Evolutionary conservation across 257 asterid species (phyloP).

Genomic region (Verbascum thapsus): DNA sequence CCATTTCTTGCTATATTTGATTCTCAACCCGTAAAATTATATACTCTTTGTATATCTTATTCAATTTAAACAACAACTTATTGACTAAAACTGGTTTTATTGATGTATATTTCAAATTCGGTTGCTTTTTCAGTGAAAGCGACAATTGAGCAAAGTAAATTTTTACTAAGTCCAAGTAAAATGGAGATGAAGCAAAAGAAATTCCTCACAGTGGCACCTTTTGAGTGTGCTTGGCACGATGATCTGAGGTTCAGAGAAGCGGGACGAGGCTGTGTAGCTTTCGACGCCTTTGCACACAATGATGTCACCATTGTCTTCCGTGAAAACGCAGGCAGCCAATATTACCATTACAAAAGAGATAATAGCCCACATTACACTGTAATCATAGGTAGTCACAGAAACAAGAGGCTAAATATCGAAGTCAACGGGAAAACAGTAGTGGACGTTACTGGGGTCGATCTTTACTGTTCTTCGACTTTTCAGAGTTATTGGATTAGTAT

Average conservation of each 20-base stretch:
- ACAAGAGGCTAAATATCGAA: slow-evolving; percentile 77
- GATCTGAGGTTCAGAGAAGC: slow-evolving; percentile 87
- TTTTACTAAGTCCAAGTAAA: slow-evolving; percentile 19
- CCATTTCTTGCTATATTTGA: slow-evolving; percentile 25
- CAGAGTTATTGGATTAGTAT: slow-evolving; percentile 97
- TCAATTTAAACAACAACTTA: slow-evolving; percentile 15
- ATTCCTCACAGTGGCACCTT: slow-evolving; percentile 91
- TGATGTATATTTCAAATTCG: slow-evolving; percentile 18
- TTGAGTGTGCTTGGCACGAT: slow-evolving; percentile 93
- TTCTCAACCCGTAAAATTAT: neutral
- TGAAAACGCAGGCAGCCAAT: slow-evolving; percentile 92
- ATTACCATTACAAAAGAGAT: slow-evolving; percentile 94
- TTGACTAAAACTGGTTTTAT: neutral
- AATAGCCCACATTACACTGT: slow-evolving; percentile 93
- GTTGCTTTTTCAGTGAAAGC: slow-evolving; percentile 32
- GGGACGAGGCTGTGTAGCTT: slow-evolving; percentile 95
- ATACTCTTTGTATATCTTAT: slow-evolving; percentile 8
- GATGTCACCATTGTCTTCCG: slow-evolving; percentile 93
- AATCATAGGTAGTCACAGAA: slow-evolving; percentile 94
- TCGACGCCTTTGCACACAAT: slow-evolving; percentile 95
- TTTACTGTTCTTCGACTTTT: slow-evolving; percentile 79
- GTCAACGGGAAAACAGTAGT: slow-evolving; percentile 86
- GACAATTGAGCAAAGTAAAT: slow-evolving; percentile 26
- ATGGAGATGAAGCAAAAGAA: slow-evolving; percentile 76
- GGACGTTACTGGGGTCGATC: slow-evolving; percentile 78